Base-by-base conservation (phyloP, 139 green algal genomes). In the Haematococcus sp. region DNA sequence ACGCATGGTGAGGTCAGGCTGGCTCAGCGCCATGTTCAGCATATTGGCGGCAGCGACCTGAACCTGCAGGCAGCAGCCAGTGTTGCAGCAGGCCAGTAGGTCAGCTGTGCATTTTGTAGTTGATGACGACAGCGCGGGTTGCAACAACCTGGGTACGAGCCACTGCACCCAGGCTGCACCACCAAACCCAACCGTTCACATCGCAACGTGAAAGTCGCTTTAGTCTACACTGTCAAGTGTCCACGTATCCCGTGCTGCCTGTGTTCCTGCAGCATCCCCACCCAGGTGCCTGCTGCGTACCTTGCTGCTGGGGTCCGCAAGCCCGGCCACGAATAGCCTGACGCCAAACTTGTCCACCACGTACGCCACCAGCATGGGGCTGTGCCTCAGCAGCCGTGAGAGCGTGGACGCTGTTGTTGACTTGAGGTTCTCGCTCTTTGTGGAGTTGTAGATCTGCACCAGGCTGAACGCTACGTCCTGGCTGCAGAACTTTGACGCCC, bases 21-120 rank as follows among this genome's bases (percentile, higher is more conserved):
- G 74, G 22, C 31, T 66, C 60, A 76, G 35, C 20, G 74, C 85
- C 44, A 91, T 73, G 74, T 91, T 91, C 25, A 97, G 79, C 66
- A 97, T 86, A 81, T 89, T 95, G 46, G 90, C 58, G 1, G 77
- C 82, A 11, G 89, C 79, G 13, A 88, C 83, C 85, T 96, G 90
- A 30, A 90, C 81, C 77, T 89, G 46, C 43, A 59, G 16, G 32
- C 31, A 69, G 5, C 3, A 23, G 58, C 27, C 19, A 20, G 13
- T 5, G 13, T 20, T 55, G 46, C 46, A 55, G 46, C 46, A 55
- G 46, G 15, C 46, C n/a, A n/a, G n/a, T n/a, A n/a, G n/a, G n/a
- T n/a, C n/a, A n/a, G n/a, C n/a, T n/a, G n/a, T n/a, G n/a, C n/a
- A n/a, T n/a, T n/a, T n/a, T n/a, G n/a, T n/a, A n/a, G n/a, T n/a